Percentiles rank a stretch among this genome's conserved stretches.
Evolutionary conservation across 2,329 filamentous ascomycete genomes (phyloP).

Genomic region (Xylaria hypoxylon): DNA sequence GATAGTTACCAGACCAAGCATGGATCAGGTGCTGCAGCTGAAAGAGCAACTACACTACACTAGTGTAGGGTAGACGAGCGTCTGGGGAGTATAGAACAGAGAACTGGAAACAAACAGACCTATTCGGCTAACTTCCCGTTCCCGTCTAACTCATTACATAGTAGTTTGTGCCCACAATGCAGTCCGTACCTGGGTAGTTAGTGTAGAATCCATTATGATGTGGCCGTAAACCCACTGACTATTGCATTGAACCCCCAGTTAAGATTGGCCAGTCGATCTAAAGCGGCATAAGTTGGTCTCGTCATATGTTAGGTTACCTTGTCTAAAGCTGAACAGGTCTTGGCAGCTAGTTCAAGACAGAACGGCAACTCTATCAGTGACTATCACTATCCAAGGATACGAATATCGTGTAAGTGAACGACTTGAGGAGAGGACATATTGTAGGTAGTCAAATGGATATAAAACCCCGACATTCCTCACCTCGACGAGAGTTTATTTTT

Average conservation of each 20-base stretch:
- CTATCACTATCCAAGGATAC: background rate
- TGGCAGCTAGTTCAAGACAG: slow-evolving; percentile 14
- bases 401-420: background rate
- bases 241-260: slow-evolving; percentile 9
- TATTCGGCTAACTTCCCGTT: background rate
- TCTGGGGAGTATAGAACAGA: background rate
- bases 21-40: background rate
- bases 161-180: slow-evolving; percentile 8
- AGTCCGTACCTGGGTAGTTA: slow-evolving; percentile 6
- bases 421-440: background rate
- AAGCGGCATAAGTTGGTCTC: background rate
- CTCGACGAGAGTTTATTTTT: background rate
- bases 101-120: background rate
- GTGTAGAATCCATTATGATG: slow-evolving; percentile 14
- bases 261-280: background rate
- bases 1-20: background rate
- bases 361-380: background rate
- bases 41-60: background rate
- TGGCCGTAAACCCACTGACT: slow-evolving; percentile 7
- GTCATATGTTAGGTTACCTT: slow-evolving; percentile 3
- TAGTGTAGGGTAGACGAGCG: too few species aligned
- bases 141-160: background rate
- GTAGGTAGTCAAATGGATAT: slow-evolving; percentile 22
- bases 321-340: slow-evolving; percentile 25
- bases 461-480: slow-evolving; percentile 12